Conservation (phyloP, 257 asterid genomes). For the Echium plantagineum region DNA sequence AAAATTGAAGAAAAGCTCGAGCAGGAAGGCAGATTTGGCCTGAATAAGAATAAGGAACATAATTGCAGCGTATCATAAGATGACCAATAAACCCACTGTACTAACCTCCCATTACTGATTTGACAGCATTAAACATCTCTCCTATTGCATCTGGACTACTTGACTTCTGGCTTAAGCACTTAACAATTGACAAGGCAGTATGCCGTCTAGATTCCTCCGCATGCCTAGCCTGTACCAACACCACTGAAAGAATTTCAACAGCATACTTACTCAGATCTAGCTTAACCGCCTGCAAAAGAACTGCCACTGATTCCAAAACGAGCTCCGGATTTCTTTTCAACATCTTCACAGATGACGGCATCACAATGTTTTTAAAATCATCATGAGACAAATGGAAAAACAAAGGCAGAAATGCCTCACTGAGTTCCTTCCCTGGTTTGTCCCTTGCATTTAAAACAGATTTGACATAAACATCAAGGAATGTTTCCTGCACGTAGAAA, state of each 20-base stretch:
- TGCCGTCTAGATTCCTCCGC: constrained; percentile 84
- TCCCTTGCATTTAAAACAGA: constrained; percentile 80
- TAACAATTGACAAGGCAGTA: constrained; percentile 61
- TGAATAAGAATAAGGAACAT: constrained; percentile 4
- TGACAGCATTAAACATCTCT: constrained; percentile 65
- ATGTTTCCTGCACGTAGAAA: constrained; percentile 43
- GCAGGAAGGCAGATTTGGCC: constrained; percentile 4
- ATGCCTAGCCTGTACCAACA: constrained; percentile 73
- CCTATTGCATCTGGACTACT: constrained; percentile 94
- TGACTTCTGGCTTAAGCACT: constrained; percentile 80
- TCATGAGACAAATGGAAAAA: constrained; percentile 69
- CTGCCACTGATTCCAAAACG: constrained; percentile 75
- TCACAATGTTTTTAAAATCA: constrained; percentile 55
- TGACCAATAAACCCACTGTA: constrained; percentile 4
- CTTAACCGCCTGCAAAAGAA: constrained; percentile 51
- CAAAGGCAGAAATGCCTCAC: constrained; percentile 75
- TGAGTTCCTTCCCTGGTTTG: constrained; percentile 61
- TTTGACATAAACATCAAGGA: constrained; percentile 70
- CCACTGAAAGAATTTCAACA: constrained; percentile 64
- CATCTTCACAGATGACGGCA: constrained; percentile 83
- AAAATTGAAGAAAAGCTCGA: constrained; percentile 9
- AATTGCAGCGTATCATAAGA: not conserved
- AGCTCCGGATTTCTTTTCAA: constrained; percentile 97
- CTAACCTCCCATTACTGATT: constrained; percentile 78
- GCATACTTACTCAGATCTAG: constrained; percentile 91